Conservation (phyloP, 148 eudicot genomes). For the Persicaria tinctoria region DNA sequence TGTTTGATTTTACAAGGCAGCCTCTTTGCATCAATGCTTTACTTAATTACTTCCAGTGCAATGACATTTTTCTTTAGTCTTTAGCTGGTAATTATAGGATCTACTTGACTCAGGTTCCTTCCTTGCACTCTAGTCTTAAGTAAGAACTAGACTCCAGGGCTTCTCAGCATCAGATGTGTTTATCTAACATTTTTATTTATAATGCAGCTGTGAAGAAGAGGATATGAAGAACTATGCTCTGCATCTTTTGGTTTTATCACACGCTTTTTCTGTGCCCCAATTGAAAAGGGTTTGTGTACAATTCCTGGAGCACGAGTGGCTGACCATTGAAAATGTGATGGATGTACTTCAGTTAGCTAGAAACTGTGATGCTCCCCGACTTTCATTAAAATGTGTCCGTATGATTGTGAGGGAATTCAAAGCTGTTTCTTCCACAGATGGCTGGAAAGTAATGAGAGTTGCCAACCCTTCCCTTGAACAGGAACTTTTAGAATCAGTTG, state of each 20-base stretch:
- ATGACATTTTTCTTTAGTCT: too few relatives aligned
- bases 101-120: too few relatives aligned
- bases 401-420: slow-evolving; percentile 57
- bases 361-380: slow-evolving; percentile 66
- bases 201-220: slow-evolving; percentile 57
- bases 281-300: slow-evolving; percentile 54
- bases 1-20: too few relatives aligned
- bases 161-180: neutral
- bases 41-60: too few relatives aligned
- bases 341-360: slow-evolving; percentile 74
- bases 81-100: too few relatives aligned
- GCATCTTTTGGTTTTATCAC: slow-evolving; percentile 70
- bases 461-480: slow-evolving; percentile 69
- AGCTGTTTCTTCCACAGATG: slow-evolving; percentile 52
- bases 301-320: slow-evolving; percentile 47
- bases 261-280: slow-evolving; percentile 42
- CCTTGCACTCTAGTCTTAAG: too few relatives aligned
- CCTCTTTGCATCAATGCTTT: too few relatives aligned
- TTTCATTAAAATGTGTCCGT: slow-evolving; percentile 39
- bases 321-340: slow-evolving; percentile 55
- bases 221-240: slow-evolving; percentile 70
- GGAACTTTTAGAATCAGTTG: slow-evolving; percentile 68
- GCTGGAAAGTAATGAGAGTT: slow-evolving; percentile 76
- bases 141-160: too few relatives aligned
- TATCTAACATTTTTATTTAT: neutral